Evolutionary conservation across 2,329 filamentous ascomycete species (phyloP).

Genomic region (Simplicillium aogashimaense): DNA sequence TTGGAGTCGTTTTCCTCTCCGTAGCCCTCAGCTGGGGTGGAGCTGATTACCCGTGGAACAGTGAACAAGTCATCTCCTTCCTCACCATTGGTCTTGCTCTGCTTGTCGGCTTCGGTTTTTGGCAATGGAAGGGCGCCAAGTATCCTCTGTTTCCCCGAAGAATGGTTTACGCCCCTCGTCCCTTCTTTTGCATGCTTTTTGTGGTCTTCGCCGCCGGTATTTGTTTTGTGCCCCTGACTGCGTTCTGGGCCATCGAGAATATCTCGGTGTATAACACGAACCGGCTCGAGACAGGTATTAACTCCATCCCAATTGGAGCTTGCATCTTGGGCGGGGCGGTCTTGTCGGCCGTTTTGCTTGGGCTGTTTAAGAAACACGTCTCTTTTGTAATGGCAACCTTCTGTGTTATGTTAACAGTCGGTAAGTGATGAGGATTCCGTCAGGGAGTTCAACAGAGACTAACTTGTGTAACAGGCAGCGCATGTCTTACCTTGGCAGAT

Average conservation of each 20-base stretch:
- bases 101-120: background rate
- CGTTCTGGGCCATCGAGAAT: constrained; percentile 55
- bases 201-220: constrained; percentile 35
- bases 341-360: constrained; percentile 47
- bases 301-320: constrained; percentile 55
- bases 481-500: background rate
- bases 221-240: constrained; percentile 45
- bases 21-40: constrained; percentile 32
- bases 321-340: constrained; percentile 52
- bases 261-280: constrained; percentile 59
- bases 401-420: constrained; percentile 42
- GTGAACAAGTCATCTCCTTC: constrained; percentile 18
- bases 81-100: constrained; percentile 25
- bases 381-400: constrained; percentile 59
- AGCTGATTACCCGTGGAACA: constrained; percentile 24
- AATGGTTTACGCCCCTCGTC: background rate
- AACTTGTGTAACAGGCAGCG: background rate
- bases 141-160: background rate
- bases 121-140: background rate
- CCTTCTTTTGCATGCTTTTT: background rate
- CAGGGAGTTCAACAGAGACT: background rate
- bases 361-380: constrained; percentile 46
- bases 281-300: constrained; percentile 52
- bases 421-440: constrained; percentile 9
- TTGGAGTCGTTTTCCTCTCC: constrained; percentile 40